Conservation (phyloP, 345 rosid species). For the Aquilaria yunnanensis region DNA sequence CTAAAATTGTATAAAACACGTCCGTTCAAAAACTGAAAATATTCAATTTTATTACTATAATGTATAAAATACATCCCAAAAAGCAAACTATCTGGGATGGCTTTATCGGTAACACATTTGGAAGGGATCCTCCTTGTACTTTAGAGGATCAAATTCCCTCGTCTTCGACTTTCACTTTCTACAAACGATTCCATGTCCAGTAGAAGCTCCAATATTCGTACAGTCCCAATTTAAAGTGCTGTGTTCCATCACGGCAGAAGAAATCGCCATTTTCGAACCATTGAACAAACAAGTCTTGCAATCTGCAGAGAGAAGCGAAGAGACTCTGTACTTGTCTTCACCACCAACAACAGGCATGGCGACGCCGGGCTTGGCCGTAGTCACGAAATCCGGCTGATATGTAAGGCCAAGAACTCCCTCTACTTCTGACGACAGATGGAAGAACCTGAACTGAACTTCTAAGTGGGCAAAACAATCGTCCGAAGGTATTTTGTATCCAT, state of each 20-base stretch:
- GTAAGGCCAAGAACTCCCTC: constrained; percentile 69
- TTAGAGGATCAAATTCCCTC: too few relatives aligned
- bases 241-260: constrained; percentile 13
- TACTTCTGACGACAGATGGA: constrained; percentile 43
- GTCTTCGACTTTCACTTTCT: constrained; percentile 21
- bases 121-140: too few relatives aligned
- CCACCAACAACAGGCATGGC: constrained; percentile 55
- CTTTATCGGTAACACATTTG: too few relatives aligned
- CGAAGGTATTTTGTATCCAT: constrained; percentile 49
- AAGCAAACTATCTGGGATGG: too few relatives aligned
- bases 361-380: constrained; percentile 52
- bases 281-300: constrained; percentile 33
- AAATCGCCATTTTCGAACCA: constrained; percentile 7
- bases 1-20: too few relatives aligned
- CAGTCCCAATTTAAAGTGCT: constrained; percentile 34
- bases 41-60: too few relatives aligned
- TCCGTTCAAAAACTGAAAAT: too few relatives aligned
- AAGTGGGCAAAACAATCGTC: constrained; percentile 62
- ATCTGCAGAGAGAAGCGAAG: constrained; percentile 38
- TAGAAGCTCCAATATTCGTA: constrained; percentile 26
- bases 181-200: constrained; percentile 56
- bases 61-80: too few relatives aligned
- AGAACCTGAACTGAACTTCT: constrained; percentile 60
- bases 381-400: constrained; percentile 49
- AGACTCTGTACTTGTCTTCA: constrained; percentile 46